Base-by-base conservation (phyloP, 2,329 filamentous ascomycete species). In the Aspergillus carbonarius region DNA sequence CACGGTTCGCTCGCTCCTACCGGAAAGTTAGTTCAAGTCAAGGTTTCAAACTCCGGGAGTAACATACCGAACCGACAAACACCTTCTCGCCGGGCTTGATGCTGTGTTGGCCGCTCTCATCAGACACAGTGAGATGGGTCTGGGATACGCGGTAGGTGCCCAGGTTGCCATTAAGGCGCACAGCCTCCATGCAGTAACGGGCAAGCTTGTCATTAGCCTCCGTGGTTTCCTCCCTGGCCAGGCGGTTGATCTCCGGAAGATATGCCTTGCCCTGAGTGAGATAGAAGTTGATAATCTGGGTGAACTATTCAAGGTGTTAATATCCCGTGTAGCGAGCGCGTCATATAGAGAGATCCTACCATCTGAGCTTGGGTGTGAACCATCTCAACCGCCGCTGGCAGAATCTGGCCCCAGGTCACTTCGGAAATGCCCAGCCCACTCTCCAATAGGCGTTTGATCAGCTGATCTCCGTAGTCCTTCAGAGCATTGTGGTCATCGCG, bases 231-330 rank as follows among this genome's bases (percentile, higher is more conserved):
- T 82, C 70, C 34, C 80, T 76, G 27, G 90, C 85, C 15, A 89
- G 77, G 17, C 77, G 76, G 64, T 88, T 82, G 55, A 93, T 81
- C 44, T 86, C 83, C 0, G 83, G 78, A 0, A 89, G 73, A 66
- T 91, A 79, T 12, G 77, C 64, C 55, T 79, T 74, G 64, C 85
- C 83, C 32, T 83, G 77, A 0, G 84, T 83, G 5, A 92, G 81
- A 69, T 89, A 92, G 75, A 85, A 92, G 70, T 92, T 89, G 17
- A 92, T 79, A 1, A 88, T 81, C 76, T 90, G 88, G 1, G 88
- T 85, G 69, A 92, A 91, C n/a, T n/a, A n/a, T n/a, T n/a, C n/a
- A n/a, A n/a, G n/a, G n/a, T n/a, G n/a, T n/a, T n/a, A n/a, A n/a
- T n/a, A n/a, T n/a, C n/a, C n/a, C n/a, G n/a, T n/a, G n/a, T n/a